Percentiles rank a stretch among this genome's conserved stretches.
Conservation (phyloP, 305 asterid species). For the Solanum hybrid region DNA sequence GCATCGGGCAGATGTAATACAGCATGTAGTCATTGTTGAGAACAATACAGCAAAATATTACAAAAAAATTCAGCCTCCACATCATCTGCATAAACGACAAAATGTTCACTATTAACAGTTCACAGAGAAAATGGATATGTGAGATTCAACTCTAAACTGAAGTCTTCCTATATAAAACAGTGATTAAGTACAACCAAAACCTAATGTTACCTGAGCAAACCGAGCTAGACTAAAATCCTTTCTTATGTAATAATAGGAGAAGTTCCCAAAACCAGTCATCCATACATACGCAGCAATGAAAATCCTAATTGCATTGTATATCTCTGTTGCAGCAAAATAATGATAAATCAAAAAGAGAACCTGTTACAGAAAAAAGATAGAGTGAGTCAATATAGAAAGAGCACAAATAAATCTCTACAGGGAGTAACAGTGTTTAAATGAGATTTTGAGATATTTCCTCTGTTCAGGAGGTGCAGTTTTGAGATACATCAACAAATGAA, state of each 20-base stretch:
- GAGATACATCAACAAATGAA: background rate
- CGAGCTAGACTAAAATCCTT: constrained; percentile 92
- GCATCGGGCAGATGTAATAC: constrained; percentile 98
- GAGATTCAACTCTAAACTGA: background rate
- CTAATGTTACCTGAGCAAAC: constrained; percentile 75
- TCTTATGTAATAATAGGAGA: constrained; percentile 90
- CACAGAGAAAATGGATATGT: background rate
- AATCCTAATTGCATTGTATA: constrained; percentile 90
- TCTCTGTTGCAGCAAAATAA: constrained; percentile 95
- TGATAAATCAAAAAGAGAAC: constrained; percentile 95
- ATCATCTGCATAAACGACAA: constrained; percentile 76
- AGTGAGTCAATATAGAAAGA: background rate
- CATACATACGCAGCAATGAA: constrained; percentile 98
- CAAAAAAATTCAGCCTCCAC: constrained; percentile 99
- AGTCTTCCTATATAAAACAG: background rate
- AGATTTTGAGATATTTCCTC: background rate
- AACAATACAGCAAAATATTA: constrained; percentile 78
- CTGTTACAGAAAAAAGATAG: constrained; percentile 22
- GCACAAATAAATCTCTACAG: background rate
- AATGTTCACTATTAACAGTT: background rate
- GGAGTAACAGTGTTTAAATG: background rate
- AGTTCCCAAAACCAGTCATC: constrained; percentile 99
- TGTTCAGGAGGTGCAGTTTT: background rate
- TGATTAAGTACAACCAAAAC: background rate
- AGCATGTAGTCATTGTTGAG: constrained; percentile 91